Conservation (phyloP, 2,329 filamentous ascomycete genomes). For the Phyllosticta citribraziliensis region DNA sequence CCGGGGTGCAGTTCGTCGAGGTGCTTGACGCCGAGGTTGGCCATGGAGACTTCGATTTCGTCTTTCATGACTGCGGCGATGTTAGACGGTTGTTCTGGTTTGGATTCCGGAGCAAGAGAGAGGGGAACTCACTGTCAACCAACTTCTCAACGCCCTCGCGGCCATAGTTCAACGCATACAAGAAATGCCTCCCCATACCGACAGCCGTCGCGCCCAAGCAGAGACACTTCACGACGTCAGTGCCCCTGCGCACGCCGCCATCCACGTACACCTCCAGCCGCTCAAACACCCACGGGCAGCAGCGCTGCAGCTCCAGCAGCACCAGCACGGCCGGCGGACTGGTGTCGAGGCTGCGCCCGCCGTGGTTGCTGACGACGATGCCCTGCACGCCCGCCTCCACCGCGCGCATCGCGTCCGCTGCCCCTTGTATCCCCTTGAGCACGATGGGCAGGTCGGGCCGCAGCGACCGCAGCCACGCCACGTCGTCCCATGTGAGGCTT, state of each 20-base stretch:
- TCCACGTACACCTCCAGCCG: constrained; percentile 29
- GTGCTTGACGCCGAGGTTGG: constrained; percentile 53
- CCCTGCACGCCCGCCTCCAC: constrained; percentile 34
- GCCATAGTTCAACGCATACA: constrained; percentile 31
- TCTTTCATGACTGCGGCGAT: constrained; percentile 41
- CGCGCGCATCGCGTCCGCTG: constrained; percentile 33
- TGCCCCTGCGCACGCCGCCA: constrained; percentile 28
- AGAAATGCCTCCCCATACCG: constrained; percentile 27
- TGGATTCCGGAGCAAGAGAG: not conserved
- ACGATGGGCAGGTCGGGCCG: constrained; percentile 25
- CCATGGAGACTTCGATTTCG: constrained; percentile 58
- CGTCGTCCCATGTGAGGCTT: constrained; percentile 40
- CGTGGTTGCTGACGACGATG: constrained; percentile 43
- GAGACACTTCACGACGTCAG: constrained; percentile 30
- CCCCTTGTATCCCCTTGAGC: constrained; percentile 33
- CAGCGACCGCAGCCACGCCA: constrained; percentile 26
- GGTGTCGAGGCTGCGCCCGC: constrained; percentile 42
- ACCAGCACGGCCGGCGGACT: constrained; percentile 28
- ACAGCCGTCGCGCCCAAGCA: constrained; percentile 31
- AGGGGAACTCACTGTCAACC: constrained; percentile 24
- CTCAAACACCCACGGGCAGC: constrained; percentile 26
- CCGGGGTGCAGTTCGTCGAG: constrained; percentile 52
- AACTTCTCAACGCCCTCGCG: constrained; percentile 26
- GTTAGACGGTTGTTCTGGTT: no score
- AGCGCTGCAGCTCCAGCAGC: constrained; percentile 27